These are phyloP conservation scores for Podospora pseudocomata DNA, from an alignment of 495 filamentous ascomycete genomes.

Conservation along the genomic window DNA sequence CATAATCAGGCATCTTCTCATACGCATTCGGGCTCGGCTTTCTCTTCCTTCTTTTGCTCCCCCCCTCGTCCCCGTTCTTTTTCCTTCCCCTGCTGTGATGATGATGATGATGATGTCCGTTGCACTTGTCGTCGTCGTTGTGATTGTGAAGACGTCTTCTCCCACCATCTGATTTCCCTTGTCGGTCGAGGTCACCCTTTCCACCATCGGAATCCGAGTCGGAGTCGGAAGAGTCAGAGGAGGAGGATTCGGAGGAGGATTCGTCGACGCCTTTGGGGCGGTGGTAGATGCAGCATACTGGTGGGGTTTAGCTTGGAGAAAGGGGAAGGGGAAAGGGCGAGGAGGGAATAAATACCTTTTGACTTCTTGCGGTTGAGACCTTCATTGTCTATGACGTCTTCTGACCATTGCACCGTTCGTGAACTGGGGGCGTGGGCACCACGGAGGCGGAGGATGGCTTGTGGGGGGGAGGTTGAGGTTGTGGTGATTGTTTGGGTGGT, in stretches of 20 bases:
- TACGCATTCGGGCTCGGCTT: constrained; percentile 89
- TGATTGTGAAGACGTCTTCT: constrained; percentile 29
- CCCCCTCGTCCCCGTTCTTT: constrained; percentile 21
- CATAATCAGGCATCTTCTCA: constrained; percentile 76
- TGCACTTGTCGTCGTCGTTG: constrained; percentile 39
- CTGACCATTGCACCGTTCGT: constrained; percentile 79
- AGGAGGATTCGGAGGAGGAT: constrained; percentile 63
- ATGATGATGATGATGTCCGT: constrained; percentile 41
- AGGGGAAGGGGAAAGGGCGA: not conserved
- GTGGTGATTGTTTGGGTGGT: constrained; percentile 21
- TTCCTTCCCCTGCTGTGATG: constrained; percentile 23
- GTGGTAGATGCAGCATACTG: constrained; percentile 99
- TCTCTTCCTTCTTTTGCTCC: constrained; percentile 47
- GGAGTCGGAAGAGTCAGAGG: constrained; percentile 36
- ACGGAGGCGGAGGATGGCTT: constrained; percentile 46
- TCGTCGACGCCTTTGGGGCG: constrained; percentile 77
- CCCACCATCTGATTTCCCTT: constrained; percentile 3
- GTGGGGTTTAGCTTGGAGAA: not conserved
- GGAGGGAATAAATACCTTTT: constrained; percentile 62
- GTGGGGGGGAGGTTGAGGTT: constrained; percentile 24
- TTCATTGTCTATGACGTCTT: constrained; percentile 94
- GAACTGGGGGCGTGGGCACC: constrained; percentile 37
- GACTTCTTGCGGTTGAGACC: constrained; percentile 88
- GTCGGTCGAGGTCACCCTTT: constrained; percentile 23
- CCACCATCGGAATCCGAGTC: constrained; percentile 42